Conservation (phyloP, 345 rosid genomes). For the Eucalyptus polyanthemos region DNA sequence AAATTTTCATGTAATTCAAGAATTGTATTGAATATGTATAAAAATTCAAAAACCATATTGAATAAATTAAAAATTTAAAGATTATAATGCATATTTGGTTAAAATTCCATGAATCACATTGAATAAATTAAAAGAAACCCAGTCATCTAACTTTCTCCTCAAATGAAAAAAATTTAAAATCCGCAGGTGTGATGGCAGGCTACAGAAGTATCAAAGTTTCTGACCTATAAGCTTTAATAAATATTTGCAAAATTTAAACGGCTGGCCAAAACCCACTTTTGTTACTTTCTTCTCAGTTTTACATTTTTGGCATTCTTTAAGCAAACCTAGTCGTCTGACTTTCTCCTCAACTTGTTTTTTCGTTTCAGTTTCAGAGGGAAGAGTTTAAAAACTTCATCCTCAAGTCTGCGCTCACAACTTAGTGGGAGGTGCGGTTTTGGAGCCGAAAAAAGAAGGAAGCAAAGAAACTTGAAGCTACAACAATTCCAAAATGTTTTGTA, state of each 20-base stretch:
- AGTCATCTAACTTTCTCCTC: no score
- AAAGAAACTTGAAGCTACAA: not conserved
- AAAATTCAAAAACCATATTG: accelerated
- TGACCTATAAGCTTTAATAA: not conserved
- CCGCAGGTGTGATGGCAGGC: not conserved
- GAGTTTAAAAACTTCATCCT: no score
- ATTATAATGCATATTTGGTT: no score
- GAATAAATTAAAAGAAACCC: no score
- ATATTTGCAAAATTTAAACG: not conserved
- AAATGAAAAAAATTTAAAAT: not conserved
- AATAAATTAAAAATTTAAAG: no score
- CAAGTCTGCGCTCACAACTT: not conserved
- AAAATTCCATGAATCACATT: no score
- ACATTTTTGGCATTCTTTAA: no score
- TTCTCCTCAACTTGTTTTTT: no score
- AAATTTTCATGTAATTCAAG: accelerated
- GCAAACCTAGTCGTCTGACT: no score
- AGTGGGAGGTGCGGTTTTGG: not conserved
- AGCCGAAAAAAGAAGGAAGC: not conserved
- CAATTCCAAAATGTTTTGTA: not conserved
- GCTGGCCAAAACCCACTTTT: not conserved
- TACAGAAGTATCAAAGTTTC: not conserved
- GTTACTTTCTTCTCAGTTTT: not conserved
- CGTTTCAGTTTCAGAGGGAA: no score
- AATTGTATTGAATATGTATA: accelerated